Percentiles rank a stretch among this genome's conserved stretches.
phyloP scores from a whole-genome alignment of 257 asterid genomes.

The Solanum etuberosum region DNA sequence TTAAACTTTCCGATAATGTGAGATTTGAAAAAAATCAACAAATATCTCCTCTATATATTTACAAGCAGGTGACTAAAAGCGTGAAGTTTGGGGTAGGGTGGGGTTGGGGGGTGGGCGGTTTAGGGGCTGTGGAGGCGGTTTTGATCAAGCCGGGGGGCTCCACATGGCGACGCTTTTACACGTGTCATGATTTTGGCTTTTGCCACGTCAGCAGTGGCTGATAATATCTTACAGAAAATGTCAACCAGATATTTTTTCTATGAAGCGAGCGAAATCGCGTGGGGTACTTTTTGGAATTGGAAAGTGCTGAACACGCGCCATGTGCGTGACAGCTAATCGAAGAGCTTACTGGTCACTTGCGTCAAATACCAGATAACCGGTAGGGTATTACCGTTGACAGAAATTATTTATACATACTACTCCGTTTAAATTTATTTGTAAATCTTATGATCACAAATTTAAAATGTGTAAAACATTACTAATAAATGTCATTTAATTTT shows the following conservation, averaged over 20 bases:
- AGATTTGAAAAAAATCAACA: not conserved
- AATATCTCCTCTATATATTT: not conserved
- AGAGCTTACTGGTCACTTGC: not conserved
- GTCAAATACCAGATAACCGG: not conserved
- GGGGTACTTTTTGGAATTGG: not conserved
- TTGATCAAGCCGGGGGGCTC: constrained; percentile 16
- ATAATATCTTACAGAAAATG: constrained; percentile 24
- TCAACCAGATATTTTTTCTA: constrained; percentile 44
- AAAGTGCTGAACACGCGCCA: not conserved
- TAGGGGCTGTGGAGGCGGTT: not conserved
- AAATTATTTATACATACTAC: not conserved
- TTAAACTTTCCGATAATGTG: constrained; percentile 1
- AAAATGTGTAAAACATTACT: too few species aligned
- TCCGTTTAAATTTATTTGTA: too few species aligned
- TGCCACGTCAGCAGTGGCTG: constrained; percentile 33
- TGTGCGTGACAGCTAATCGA: not conserved
- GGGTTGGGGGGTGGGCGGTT: not conserved
- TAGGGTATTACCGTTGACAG: not conserved
- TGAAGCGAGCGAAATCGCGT: not conserved
- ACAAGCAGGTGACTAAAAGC: not conserved
- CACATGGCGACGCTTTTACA: constrained; percentile 67
- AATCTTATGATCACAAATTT: not conserved
- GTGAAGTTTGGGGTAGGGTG: not conserved
- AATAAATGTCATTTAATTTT: too few species aligned
- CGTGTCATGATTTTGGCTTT: constrained; percentile 28